Evolutionary conservation across 2,329 filamentous ascomycete genomes (phyloP).

Genomic region (Alternaria metachromatica): DNA sequence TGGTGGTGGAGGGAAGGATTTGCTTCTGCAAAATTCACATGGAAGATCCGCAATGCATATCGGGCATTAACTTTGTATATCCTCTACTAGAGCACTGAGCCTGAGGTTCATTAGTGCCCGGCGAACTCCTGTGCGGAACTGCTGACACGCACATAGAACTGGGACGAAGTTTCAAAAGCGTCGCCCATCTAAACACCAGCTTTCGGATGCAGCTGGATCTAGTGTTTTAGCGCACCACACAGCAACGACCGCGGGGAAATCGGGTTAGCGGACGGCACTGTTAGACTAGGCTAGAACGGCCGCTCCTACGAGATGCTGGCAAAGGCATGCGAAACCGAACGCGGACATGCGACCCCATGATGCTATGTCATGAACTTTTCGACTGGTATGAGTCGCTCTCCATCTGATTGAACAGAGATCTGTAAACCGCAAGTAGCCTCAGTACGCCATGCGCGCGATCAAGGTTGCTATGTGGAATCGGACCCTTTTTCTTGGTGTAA

Average conservation of each 20-base stretch:
- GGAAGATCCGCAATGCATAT: constrained; percentile 37
- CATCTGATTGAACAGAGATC: background rate
- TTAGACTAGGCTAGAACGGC: constrained; percentile 39
- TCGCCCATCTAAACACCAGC: constrained; percentile 40
- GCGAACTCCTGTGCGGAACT: constrained; percentile 35
- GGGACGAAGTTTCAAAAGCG: constrained; percentile 42
- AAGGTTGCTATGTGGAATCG: constrained; percentile 8
- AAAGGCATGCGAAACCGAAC: constrained; percentile 25
- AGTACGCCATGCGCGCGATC: constrained; percentile 14
- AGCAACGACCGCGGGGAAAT: constrained; percentile 44
- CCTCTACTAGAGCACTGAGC: constrained; percentile 28
- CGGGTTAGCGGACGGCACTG: constrained; percentile 36
- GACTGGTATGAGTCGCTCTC: constrained; percentile 4
- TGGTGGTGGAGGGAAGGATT: constrained; percentile 28
- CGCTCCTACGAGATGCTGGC: constrained; percentile 35
- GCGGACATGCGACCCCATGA: constrained; percentile 22
- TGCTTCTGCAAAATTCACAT: constrained; percentile 30
- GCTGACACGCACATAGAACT: constrained; percentile 40
- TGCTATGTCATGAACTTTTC: constrained; percentile 7
- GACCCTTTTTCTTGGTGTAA: constrained; percentile 12
- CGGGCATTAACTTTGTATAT: constrained; percentile 44
- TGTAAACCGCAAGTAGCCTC: background rate
- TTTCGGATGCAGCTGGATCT: constrained; percentile 41
- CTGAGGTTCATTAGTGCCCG: constrained; percentile 36
- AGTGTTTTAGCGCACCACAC: constrained; percentile 42